Evolutionary conservation across 2,329 filamentous ascomycete genomes (phyloP), one percentile per base, ranked within the genome.

Genomic region (Phialemoniopsis sp.): DNA sequence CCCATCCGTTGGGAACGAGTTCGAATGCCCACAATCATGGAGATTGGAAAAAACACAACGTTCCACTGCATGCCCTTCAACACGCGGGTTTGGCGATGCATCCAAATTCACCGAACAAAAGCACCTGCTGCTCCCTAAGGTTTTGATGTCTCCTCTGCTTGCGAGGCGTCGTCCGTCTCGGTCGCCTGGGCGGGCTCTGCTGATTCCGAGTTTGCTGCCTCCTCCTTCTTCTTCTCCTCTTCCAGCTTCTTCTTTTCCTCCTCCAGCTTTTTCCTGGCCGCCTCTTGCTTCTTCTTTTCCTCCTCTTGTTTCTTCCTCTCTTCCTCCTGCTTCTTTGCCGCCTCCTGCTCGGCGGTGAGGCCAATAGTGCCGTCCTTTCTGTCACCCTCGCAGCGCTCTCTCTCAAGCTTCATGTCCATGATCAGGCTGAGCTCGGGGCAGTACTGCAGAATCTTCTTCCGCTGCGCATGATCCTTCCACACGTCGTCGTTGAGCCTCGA

Each of bases 381-480:
- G 46, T 67, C 62, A 8, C 53, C 59, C 1, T 52, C 45, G 48
- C 72, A 75, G 14, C 68, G 57, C 54, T 73, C 65, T 32, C 64
- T 54, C 56, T 73, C 68, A 10, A 76, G 55, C 54, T 75, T 76
- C 75, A 79, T 78, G 32, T 72, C 66, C 63, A 78, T 66, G 42
- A 76, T 70, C 51, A 78, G 60, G 46, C 62, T 67, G 15, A 79
- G 53, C 53, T 79, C 75, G 2, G 75, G 76, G 45, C 76, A 79
- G 55, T 78, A 79, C 14, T 69, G 59, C 45, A 76, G 71, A 17
- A 76, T 73, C 38, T 63, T 54, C 46, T 67, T 62, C 28, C 75
- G 60, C 43, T 65, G 59, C 2, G 47, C 50, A 3, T 54, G 56
- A 36, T 70, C 56, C 41, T 64, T 64, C 74, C 74, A 78, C 13